These are phyloP conservation scores for Mycena maculata DNA, from an alignment of 768 basidiomycete genomes.

Conservation along the genomic window DNA sequence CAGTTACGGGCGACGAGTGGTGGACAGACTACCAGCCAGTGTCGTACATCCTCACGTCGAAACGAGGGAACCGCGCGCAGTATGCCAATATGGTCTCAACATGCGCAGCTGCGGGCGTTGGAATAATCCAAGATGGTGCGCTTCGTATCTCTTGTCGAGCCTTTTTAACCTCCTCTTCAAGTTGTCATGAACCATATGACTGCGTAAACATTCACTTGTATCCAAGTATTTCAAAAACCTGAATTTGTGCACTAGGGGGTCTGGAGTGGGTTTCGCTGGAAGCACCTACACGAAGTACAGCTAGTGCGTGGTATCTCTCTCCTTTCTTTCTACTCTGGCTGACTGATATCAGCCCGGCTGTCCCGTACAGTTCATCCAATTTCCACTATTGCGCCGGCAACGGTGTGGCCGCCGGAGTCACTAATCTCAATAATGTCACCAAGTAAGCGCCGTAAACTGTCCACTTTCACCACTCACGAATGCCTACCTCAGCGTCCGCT, in stretches of 20 bases:
- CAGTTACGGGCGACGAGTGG: constrained; percentile 50
- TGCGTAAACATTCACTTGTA: constrained; percentile 7
- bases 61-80: constrained; percentile 54
- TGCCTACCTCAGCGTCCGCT: constrained; percentile 17
- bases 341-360: constrained; percentile 17
- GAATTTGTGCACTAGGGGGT: constrained; percentile 12
- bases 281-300: constrained; percentile 28
- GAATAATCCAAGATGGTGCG: constrained; percentile 46
- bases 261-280: constrained; percentile 26
- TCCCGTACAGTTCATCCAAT: constrained; percentile 22
- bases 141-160: constrained; percentile 5
- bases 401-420: constrained; percentile 18
- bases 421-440: constrained; percentile 20
- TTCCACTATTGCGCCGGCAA: constrained; percentile 28
- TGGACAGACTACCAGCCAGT: constrained; percentile 66
- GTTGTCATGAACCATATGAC: constrained; percentile 30
- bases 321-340: constrained; percentile 8
- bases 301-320: constrained; percentile 18
- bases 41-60: constrained; percentile 57
- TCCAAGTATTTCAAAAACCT: constrained; percentile 9
- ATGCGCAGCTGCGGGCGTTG: constrained; percentile 47
- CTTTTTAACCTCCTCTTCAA: constrained; percentile 18
- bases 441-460: constrained; percentile 10
- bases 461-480: constrained; percentile 6
- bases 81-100: constrained; percentile 49